Conservation (phyloP, 495 filamentous ascomycete genomes). For the Monascus purpureus region DNA sequence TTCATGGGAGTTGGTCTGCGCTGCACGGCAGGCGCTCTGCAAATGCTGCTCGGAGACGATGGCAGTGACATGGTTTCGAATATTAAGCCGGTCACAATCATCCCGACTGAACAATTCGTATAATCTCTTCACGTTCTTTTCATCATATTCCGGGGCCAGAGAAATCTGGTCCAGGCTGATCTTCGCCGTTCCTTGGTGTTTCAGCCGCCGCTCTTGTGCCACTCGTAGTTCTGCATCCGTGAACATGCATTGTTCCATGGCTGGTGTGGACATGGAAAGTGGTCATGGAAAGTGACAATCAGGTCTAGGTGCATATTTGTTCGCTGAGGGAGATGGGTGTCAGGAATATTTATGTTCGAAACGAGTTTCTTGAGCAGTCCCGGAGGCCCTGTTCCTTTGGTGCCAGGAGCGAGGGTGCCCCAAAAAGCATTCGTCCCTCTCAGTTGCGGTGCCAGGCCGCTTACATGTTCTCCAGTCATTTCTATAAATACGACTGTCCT, state of each 20-base stretch:
- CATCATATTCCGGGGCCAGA: constrained; percentile 5
- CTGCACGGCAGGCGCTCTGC: neutral
- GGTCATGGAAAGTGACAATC: too few relatives aligned
- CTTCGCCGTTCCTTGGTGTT: constrained; percentile 8
- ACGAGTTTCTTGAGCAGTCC: too few relatives aligned
- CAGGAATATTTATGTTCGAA: too few relatives aligned
- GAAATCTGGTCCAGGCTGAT: constrained; percentile 9
- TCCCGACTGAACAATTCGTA: constrained; percentile 13
- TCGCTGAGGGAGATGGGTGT: too few relatives aligned
- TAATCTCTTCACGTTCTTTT: constrained; percentile 9
- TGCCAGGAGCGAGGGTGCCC: too few relatives aligned
- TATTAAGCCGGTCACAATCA: constrained; percentile 10
- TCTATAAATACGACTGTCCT: too few relatives aligned
- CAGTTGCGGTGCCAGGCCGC: too few relatives aligned
- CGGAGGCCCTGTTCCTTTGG: too few relatives aligned
- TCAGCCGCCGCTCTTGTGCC: constrained; percentile 4
- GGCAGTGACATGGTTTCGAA: constrained; percentile 12
- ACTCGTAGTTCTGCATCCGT: constrained; percentile 4
- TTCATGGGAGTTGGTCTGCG: neutral
- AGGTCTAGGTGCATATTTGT: too few relatives aligned
- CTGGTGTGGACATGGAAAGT: too few relatives aligned
- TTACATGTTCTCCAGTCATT: too few relatives aligned
- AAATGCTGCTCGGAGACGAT: constrained; percentile 12
- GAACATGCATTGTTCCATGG: constrained; percentile 5
- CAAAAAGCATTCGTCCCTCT: too few relatives aligned